Conservation (phyloP, 1,139 yeast genomes). For the Ogataea hybrid region DNA sequence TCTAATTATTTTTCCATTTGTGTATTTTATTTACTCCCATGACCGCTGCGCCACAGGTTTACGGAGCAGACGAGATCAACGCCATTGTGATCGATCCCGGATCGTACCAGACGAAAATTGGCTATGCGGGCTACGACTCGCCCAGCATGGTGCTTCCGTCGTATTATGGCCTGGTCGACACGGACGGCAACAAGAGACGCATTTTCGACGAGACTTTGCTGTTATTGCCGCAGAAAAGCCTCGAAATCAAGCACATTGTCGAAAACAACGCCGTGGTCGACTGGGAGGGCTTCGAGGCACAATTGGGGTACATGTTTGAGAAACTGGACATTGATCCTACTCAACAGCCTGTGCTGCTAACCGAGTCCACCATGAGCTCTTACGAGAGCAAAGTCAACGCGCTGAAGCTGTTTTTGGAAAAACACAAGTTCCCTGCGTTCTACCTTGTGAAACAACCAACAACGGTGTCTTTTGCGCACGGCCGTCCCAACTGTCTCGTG, state of each 20-base stretch:
- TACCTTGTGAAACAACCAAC: conserved; percentile 85
- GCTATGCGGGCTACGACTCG: conserved; percentile 92
- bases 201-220: conserved; percentile 57
- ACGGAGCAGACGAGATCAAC: conserved; percentile 79
- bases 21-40: conserved; percentile 11
- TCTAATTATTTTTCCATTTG: not conserved
- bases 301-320: conserved; percentile 55
- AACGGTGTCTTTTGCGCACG: conserved; percentile 89
- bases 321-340: conserved; percentile 50
- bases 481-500: conserved; percentile 89
- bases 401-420: conserved; percentile 74
- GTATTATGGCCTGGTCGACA: conserved; percentile 38
- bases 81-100: conserved; percentile 95
- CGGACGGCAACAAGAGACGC: conserved; percentile 25
- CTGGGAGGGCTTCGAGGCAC: conserved; percentile 76
- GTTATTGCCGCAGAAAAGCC: conserved; percentile 49
- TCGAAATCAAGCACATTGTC: conserved; percentile 57
- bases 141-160: conserved; percentile 81
- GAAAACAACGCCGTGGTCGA: conserved; percentile 60
- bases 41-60: conserved; percentile 43
- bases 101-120: conserved; percentile 75
- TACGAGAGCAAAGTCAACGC: conserved; percentile 66
- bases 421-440: conserved; percentile 77
- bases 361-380: conserved; percentile 88
- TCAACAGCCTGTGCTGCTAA: conserved; percentile 75